Conservation (phyloP, 768 basidiomycete genomes). For the Naganishia vaughanmartiniae region DNA sequence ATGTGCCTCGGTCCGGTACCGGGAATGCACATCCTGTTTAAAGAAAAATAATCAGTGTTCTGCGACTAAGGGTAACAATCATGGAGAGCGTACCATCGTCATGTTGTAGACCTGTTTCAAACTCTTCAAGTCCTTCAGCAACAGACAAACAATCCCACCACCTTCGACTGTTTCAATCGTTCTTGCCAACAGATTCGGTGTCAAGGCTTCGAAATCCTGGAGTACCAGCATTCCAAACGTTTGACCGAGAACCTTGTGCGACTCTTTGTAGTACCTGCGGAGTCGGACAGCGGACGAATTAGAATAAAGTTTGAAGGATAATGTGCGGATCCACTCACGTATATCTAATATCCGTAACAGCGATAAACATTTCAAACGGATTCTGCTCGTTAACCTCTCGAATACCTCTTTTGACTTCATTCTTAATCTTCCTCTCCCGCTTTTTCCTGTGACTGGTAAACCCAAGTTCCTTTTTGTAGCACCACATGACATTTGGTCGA, state of each 20-base stretch:
- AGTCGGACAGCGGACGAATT: background rate
- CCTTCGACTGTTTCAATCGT: conserved; percentile 99
- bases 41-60: background rate
- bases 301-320: background rate
- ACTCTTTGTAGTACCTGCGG: conserved; percentile 87
- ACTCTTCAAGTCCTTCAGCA: conserved; percentile 93
- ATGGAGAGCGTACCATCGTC: conserved; percentile 61
- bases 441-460: conserved; percentile 98
- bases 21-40: conserved; percentile 82
- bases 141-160: conserved; percentile 72
- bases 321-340: conserved; percentile 60
- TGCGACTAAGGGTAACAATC: background rate
- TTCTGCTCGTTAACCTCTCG: conserved; percentile 92
- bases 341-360: conserved; percentile 98
- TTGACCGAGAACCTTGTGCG: conserved; percentile 91
- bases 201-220: conserved; percentile 97
- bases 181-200: conserved; percentile 90
- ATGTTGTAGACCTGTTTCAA: conserved; percentile 87
- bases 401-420: conserved; percentile 89
- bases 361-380: conserved; percentile 97
- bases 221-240: conserved; percentile 96
- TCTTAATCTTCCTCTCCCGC: conserved; percentile 91
- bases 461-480: conserved; percentile 97
- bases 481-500: conserved; percentile 90
- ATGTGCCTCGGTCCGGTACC: conserved; percentile 88